Evolutionary conservation across 1,284 basidiomycete genomes (phyloP), one percentile per base, ranked within the genome.

Genomic region (Papiliotrema terrestris): DNA sequence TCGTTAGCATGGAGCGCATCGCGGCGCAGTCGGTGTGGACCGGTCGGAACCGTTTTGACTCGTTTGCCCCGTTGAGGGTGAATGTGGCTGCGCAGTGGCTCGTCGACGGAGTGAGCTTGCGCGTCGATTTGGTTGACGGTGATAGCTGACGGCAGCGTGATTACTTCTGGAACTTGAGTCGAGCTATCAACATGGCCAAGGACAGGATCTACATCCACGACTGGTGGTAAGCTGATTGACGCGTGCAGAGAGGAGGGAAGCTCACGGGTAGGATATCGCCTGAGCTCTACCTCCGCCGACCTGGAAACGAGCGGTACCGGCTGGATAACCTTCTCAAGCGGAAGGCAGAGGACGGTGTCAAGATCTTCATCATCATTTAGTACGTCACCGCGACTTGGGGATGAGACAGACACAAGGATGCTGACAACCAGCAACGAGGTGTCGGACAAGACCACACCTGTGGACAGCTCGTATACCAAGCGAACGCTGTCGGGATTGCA

Each of bases 41-140:
- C 1, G 84, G 86, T 19, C 81, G 81, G 42, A 94, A 97, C 72
- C 80, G 93, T 23, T 98, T 97, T 72, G 90, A 87, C 59, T 95
- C 91, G 63, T 98, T 96, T 76, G 88, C 95, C 2, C 96, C 96
- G 0, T 89, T 97, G 56, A 83, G 95, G 17, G 77, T 91, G 66
- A 94, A 98, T 67, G 94, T 94, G 2, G 88, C 91, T 37, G 90
- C 93, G 0, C 95, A 98, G 68, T 98, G 96, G 96, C 84, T 98
- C 3, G 93, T 98, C n/a, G 96, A 99, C 76, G 96, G 95, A 8
- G 89, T 91, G 61, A 67, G 86, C 23, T 45, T 17, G 15, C 23
- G 15, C 11, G 39, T 79, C 15, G 41, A 11, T 54, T 14, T 39
- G 20, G 32, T 6, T 15, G 20, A 15, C 19, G 11, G 15, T n/a